Percentiles rank a stretch among this genome's conserved stretches.
phyloP scores from a whole-genome alignment of 805 yeast species.

The Yamadazyma insecticola region DNA sequence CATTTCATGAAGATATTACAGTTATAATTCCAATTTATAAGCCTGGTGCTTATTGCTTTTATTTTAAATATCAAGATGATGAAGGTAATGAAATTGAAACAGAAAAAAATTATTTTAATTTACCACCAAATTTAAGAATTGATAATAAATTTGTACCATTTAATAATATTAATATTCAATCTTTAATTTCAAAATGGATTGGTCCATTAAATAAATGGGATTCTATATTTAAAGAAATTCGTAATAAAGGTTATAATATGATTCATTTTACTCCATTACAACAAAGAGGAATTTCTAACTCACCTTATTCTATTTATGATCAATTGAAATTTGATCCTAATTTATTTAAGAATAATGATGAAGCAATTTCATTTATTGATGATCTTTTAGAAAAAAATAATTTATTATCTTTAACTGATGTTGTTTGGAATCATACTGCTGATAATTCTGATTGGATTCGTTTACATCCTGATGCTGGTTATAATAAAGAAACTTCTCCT shows the following conservation, averaged over 20 bases:
- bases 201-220: constrained; percentile 71
- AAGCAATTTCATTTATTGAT: constrained; percentile 50
- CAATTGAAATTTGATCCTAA: constrained; percentile 73
- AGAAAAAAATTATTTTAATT: constrained; percentile 65
- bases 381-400: constrained; percentile 50
- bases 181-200: constrained; percentile 89
- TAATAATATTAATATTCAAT: constrained; percentile 75
- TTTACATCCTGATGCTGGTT: constrained; percentile 88
- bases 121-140: constrained; percentile 68
- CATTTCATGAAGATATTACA: constrained; percentile 59
- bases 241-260: constrained; percentile 87
- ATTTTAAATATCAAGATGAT: constrained; percentile 48
- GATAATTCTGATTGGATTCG: constrained; percentile 81
- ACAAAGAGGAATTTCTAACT: constrained; percentile 80
- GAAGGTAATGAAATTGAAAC: constrained; percentile 38
- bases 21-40: constrained; percentile 56
- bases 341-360: constrained; percentile 50
- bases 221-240: constrained; percentile 52
- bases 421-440: constrained; percentile 94
- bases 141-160: constrained; percentile 57
- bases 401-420: constrained; percentile 79
- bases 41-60: constrained; percentile 82
- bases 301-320: constrained; percentile 90
- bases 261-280: constrained; percentile 94
- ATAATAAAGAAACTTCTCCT: constrained; percentile 82